A percentile compares a stretch with the other conserved stretches of the same genome.
These are phyloP conservation scores for Solioccasus polychromus DNA, from an alignment of 768 basidiomycete species.

Conservation along the genomic window DNA sequence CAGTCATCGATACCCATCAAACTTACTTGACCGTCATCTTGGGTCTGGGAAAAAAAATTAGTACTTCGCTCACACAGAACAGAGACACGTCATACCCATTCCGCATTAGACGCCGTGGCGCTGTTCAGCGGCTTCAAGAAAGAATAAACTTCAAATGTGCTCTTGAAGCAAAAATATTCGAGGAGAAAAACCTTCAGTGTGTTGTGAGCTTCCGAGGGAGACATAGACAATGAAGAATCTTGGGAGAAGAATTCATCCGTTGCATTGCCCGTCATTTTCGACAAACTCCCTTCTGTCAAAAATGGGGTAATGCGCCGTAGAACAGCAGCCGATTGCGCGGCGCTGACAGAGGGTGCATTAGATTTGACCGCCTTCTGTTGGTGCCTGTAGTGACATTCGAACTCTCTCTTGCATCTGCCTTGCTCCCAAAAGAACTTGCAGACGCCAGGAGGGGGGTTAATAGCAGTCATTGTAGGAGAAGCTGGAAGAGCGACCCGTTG, in stretches of 20 bases:
- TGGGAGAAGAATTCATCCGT: slow-evolving; percentile 43
- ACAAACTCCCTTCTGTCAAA: slow-evolving; percentile 44
- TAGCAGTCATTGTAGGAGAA: too few relatives aligned
- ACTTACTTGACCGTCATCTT: slow-evolving; percentile 51
- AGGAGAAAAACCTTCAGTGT: slow-evolving; percentile 40
- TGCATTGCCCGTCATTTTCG: slow-evolving; percentile 40
- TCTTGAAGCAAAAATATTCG: slow-evolving; percentile 43
- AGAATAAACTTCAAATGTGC: slow-evolving; percentile 41
- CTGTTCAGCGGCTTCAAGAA: slow-evolving; percentile 40
- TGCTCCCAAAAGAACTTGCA: slow-evolving; percentile 48
- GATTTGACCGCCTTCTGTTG: slow-evolving; percentile 9
- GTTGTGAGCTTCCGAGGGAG: slow-evolving; percentile 49
- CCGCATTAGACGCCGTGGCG: slow-evolving; percentile 35
- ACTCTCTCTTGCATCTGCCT: slow-evolving; percentile 46
- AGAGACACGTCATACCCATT: slow-evolving; percentile 39
- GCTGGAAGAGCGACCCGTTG: slow-evolving; percentile 1
- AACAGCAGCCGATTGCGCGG: slow-evolving; percentile 14
- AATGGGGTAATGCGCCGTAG: slow-evolving; percentile 38
- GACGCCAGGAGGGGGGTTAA: slow-evolving; percentile 35
- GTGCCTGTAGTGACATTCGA: slow-evolving; percentile 45
- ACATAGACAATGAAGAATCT: slow-evolving; percentile 29
- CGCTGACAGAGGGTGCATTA: slow-evolving; percentile 3
- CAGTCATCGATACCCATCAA: background rate
- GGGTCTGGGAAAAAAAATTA: slow-evolving; percentile 30
- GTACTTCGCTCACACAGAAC: background rate